These are phyloP conservation scores for Leptosphaerulina australis DNA, from an alignment of 2,329 filamentous ascomycete genomes.

Conservation along the genomic window DNA sequence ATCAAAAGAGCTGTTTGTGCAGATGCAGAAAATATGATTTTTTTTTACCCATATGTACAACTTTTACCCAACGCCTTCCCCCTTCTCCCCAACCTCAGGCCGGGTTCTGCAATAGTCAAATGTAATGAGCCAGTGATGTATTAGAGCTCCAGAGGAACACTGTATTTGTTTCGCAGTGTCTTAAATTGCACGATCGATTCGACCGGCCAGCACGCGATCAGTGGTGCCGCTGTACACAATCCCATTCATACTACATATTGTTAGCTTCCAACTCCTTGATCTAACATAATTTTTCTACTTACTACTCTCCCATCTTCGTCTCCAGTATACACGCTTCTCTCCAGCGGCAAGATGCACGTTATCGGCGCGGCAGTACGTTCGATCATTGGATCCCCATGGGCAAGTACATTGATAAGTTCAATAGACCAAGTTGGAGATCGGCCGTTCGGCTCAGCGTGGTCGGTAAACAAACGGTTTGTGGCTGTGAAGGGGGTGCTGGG, in stretches of 20 bases:
- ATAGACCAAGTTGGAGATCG: conserved; percentile 64
- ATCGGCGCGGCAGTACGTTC: conserved; percentile 64
- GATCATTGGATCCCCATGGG: conserved; percentile 72
- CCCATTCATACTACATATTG: conserved; percentile 60
- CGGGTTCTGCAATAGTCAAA: too few relatives aligned
- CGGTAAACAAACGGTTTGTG: conserved; percentile 36
- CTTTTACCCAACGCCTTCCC: too few relatives aligned
- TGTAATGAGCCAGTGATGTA: too few relatives aligned
- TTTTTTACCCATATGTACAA: too few relatives aligned
- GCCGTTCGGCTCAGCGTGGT: not conserved
- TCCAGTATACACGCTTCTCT: conserved; percentile 85
- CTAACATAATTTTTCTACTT: conserved; percentile 23
- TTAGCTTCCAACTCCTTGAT: conserved; percentile 17
- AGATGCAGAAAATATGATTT: too few relatives aligned
- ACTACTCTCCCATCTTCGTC: conserved; percentile 87
- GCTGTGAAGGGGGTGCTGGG: conserved; percentile 55
- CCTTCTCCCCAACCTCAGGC: too few relatives aligned
- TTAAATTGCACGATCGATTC: too few relatives aligned
- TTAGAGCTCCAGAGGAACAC: too few relatives aligned
- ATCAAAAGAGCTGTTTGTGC: too few relatives aligned
- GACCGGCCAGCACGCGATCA: too few relatives aligned
- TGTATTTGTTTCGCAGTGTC: too few relatives aligned
- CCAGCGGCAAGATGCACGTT: conserved; percentile 83
- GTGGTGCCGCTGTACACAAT: conserved; percentile 51
- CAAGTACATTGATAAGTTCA: conserved; percentile 78